Conservation (phyloP, 306 rosid genomes). For the Fragaria vesca region DNA sequence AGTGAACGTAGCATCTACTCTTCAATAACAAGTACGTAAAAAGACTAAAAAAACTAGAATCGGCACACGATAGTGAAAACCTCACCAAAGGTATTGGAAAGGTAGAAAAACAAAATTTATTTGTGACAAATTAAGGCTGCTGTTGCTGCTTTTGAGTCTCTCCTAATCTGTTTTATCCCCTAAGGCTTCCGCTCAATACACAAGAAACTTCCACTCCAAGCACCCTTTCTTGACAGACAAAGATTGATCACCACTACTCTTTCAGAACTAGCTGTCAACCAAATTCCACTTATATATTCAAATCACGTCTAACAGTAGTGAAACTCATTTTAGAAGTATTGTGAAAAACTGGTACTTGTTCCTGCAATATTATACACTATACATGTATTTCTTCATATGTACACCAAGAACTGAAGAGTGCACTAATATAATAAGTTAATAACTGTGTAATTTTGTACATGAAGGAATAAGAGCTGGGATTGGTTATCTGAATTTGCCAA, state of each 20-base stretch:
- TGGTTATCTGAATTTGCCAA: constrained; percentile 60
- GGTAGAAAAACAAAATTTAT: constrained; percentile 43
- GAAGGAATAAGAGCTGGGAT: constrained; percentile 34
- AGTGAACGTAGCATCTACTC: no score
- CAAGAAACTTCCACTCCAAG: constrained; percentile 58
- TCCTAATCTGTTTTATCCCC: constrained; percentile 62
- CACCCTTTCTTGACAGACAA: constrained; percentile 45
- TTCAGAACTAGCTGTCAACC: constrained; percentile 15
- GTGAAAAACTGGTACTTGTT: neutral
- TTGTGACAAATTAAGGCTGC: constrained; percentile 34
- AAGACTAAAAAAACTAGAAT: neutral
- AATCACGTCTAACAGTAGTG: constrained; percentile 1
- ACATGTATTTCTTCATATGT: constrained; percentile 11
- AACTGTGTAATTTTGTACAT: constrained; percentile 9
- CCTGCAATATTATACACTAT: neutral
- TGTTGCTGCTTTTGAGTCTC: constrained; percentile 28
- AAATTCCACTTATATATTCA: constrained; percentile 16
- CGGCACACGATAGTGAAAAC: neutral
- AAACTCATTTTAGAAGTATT: constrained; percentile 10
- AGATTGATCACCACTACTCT: constrained; percentile 33
- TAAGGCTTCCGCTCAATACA: constrained; percentile 58
- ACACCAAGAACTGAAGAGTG: constrained; percentile 13
- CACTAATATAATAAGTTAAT: neutral
- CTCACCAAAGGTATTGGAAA: neutral
- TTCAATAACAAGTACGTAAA: no score